A percentile compares a stretch with the other conserved stretches of the same genome.
These are phyloP conservation scores for Beauveria sp. DNA, from an alignment of 2,329 filamentous ascomycete genomes.

Conservation along the genomic window DNA sequence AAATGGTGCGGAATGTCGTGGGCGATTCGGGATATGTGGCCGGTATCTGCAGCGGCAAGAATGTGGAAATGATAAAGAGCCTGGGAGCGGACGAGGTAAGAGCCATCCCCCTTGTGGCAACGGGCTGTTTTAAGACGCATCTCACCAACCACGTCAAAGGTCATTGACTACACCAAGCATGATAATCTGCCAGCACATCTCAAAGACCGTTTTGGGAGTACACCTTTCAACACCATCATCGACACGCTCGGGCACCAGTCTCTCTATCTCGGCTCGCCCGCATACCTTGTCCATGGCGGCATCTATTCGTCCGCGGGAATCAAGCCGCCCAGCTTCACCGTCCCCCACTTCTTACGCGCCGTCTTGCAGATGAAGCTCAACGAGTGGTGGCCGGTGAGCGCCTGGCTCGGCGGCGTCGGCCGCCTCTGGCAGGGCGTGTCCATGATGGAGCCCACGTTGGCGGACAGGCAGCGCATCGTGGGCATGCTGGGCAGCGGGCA, in stretches of 20 bases:
- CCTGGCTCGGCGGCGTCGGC: constrained; percentile 29
- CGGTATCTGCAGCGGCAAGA: constrained; percentile 39
- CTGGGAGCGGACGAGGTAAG: constrained; percentile 42
- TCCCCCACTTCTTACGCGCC: constrained; percentile 23
- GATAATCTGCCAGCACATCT: constrained; percentile 28
- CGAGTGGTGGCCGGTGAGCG: constrained; percentile 27
- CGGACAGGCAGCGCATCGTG: constrained; percentile 25
- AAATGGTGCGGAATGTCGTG: constrained; percentile 33
- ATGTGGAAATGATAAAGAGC: constrained; percentile 34
- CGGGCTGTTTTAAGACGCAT: neutral
- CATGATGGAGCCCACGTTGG: constrained; percentile 26
- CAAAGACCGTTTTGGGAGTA: constrained; percentile 20
- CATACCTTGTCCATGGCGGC: constrained; percentile 30
- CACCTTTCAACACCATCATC: constrained; percentile 36
- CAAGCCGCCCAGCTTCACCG: constrained; percentile 25
- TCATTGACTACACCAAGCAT: constrained; percentile 34
- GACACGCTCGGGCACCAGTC: constrained; percentile 42
- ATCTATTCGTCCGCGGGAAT: constrained; percentile 35
- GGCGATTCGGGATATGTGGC: constrained; percentile 34
- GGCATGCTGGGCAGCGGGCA: constrained; percentile 27
- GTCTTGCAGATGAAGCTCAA: constrained; percentile 30
- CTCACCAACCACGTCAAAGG: constrained; percentile 18
- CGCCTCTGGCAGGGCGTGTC: constrained; percentile 26
- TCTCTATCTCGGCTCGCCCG: constrained; percentile 32
- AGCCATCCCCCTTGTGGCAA: constrained; percentile 2